Percentiles rank a stretch among this genome's conserved stretches.
These are phyloP conservation scores for Xylaria digitata DNA, from an alignment of 2,329 filamentous ascomycete genomes.

Conservation along the genomic window DNA sequence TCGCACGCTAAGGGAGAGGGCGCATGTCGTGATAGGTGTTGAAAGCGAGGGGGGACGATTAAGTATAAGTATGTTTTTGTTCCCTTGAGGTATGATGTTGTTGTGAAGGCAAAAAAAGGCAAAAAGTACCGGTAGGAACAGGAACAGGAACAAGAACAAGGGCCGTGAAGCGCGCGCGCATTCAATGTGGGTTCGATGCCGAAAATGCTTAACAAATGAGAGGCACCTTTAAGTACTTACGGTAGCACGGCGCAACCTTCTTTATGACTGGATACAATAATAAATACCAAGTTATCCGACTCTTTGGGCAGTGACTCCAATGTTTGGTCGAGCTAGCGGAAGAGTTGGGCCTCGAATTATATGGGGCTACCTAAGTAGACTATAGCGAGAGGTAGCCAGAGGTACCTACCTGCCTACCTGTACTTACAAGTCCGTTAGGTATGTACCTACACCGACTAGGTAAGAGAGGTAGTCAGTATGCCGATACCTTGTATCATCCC, in stretches of 20 bases:
- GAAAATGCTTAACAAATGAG: slow-evolving; percentile 22
- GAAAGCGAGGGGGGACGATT: background rate
- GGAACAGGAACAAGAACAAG: slow-evolving; percentile 3
- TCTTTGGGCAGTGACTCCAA: slow-evolving; percentile 8
- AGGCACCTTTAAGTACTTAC: background rate
- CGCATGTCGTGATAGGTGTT: slow-evolving; percentile 14
- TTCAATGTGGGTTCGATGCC: slow-evolving; percentile 9
- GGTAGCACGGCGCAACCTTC: background rate
- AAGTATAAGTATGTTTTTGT: slow-evolving; percentile 15
- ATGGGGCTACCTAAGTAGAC: slow-evolving; percentile 19
- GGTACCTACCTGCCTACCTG: no score
- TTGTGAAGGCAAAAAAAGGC: background rate
- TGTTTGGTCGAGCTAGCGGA: no score
- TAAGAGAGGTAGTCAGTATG: background rate
- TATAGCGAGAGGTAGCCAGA: background rate
- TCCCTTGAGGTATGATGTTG: background rate
- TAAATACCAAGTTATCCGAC: slow-evolving; percentile 25
- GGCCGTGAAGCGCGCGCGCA: slow-evolving; percentile 2
- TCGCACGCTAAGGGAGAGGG: slow-evolving; percentile 12
- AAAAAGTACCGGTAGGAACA: slow-evolving; percentile 17
- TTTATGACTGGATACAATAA: slow-evolving; percentile 21
- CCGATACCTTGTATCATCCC: background rate
- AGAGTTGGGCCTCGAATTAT: slow-evolving; percentile 32
- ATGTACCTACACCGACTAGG: no score
- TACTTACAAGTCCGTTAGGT: background rate